Evolutionary conservation across 257 asterid species (phyloP), one percentile per base, ranked within the genome.

Genomic region (Sherardia arvensis): DNA sequence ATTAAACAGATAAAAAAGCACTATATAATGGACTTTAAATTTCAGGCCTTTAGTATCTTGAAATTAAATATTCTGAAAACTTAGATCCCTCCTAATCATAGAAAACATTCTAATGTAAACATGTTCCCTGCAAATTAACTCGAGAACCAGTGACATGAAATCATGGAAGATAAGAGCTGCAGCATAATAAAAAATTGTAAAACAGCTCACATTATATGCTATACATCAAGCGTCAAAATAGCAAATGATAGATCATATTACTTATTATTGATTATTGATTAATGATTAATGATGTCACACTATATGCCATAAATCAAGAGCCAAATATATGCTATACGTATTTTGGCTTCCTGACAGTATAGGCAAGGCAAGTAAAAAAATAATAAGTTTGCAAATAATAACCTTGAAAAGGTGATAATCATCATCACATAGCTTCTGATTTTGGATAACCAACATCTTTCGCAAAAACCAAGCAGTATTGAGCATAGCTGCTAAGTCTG

Each of bases 381-480:
- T 40, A 4, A 61, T 33, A 61, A 61, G 4, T 10, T 54, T 45
- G 5, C 30, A 66, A 33, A 3, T 18, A 66, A 56, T 27, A 40
- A 70, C 69, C 64, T 70, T 38, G 68, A 70, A 70, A 17, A 55
- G 53, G 28, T 62, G 36, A 15, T 54, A 32, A 21, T 40, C 65
- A 63, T 53, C 14, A 20, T 56, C 69, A 8, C 64, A 32, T 25
- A 70, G 60, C 48, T 62, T 70, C 59, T 43, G 66, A 38, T 70
- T 45, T 0, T 26, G 62, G 62, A 47, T 28, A 26, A 70, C 53
- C 58, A 70, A 53, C 49, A 70, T 28, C 55, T 64, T 70, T 30
- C 65, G 55, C 51, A 70, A 29, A 32, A 63, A 15, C 69, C 74
- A 70, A 28, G 69, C 74, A 28, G 65, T 29, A 5, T 70, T 61